Evolutionary conservation across 2,329 filamentous ascomycete species (phyloP).

Genomic region (Botrytis fragariae): DNA sequence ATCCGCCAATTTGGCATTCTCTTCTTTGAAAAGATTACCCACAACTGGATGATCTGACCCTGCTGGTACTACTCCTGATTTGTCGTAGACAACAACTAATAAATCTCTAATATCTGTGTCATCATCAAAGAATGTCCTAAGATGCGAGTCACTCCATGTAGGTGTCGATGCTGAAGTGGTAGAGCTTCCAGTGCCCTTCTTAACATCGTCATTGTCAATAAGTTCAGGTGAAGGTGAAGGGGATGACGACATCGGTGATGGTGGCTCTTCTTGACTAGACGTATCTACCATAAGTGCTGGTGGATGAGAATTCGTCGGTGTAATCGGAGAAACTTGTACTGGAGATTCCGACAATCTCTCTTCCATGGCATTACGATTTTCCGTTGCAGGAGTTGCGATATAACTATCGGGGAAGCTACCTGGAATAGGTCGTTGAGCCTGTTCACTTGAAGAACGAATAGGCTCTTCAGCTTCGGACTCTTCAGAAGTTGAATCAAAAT

Average conservation of each 20-base stretch:
- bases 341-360: conserved; percentile 66
- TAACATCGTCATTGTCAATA: conserved; percentile 47
- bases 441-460: conserved; percentile 27
- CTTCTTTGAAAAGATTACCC: conserved; percentile 76
- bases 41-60: conserved; percentile 84
- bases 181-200: conserved; percentile 47
- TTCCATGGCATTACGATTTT: conserved; percentile 37
- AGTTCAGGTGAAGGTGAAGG: conserved; percentile 59
- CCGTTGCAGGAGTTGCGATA: conserved; percentile 31
- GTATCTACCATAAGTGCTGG: conserved; percentile 69
- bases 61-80: conserved; percentile 75
- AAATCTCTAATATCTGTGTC: conserved; percentile 86
- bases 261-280: conserved; percentile 66
- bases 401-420: conserved; percentile 40
- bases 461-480: conserved; percentile 40
- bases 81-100: conserved; percentile 89
- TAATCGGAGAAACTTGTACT: conserved; percentile 60
- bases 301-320: conserved; percentile 49
- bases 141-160: conserved; percentile 81
- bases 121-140: conserved; percentile 89
- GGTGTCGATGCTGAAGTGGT: conserved; percentile 54
- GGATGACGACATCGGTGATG: conserved; percentile 55
- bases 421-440: conserved; percentile 36
- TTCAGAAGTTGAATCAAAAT: conserved; percentile 55
- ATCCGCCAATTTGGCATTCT: conserved; percentile 80